These are phyloP conservation scores for Hortiboletus flavorubellus DNA, from an alignment of 768 basidiomycete genomes.

Conservation along the genomic window DNA sequence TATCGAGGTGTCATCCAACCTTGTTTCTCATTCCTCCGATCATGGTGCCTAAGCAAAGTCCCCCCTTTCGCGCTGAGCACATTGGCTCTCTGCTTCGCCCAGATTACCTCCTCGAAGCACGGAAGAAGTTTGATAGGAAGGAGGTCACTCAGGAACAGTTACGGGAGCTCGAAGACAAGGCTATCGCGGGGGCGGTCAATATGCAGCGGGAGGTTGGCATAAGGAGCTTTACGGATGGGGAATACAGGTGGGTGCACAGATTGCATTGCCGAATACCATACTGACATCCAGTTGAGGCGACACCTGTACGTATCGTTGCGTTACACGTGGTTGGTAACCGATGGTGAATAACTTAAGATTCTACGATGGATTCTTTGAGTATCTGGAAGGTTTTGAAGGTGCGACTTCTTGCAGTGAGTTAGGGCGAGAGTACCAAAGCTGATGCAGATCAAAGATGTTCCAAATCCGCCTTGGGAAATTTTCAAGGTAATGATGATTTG, in stretches of 20 bases:
- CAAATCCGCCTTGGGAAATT: constrained; percentile 24
- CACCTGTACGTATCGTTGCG: constrained; percentile 19
- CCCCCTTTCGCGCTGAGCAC: constrained; percentile 46
- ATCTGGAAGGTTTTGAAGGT: constrained; percentile 27
- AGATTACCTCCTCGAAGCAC: constrained; percentile 35
- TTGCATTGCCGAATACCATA: not conserved
- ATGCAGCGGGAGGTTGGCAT: constrained; percentile 41
- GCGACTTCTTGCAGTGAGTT: not conserved
- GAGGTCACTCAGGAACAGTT: constrained; percentile 36
- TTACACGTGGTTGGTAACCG: not conserved
- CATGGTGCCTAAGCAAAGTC: constrained; percentile 26
- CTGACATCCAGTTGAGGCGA: constrained; percentile 17
- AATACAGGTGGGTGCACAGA: constrained; percentile 32
- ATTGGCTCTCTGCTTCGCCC: constrained; percentile 45
- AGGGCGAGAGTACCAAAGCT: not conserved
- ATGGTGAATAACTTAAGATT: constrained; percentile 16
- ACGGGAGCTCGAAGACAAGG: constrained; percentile 36
- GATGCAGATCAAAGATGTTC: constrained; percentile 15
- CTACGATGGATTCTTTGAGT: constrained; percentile 29
- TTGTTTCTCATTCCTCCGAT: not conserved
- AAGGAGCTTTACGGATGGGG: constrained; percentile 42
- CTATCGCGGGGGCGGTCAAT: constrained; percentile 35
- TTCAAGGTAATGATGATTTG: constrained; percentile 18
- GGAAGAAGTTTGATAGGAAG: constrained; percentile 34
- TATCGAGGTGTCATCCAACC: not conserved